These are phyloP conservation scores for Oidiodendron maius DNA, from an alignment of 495 filamentous ascomycete genomes.

Conservation along the genomic window DNA sequence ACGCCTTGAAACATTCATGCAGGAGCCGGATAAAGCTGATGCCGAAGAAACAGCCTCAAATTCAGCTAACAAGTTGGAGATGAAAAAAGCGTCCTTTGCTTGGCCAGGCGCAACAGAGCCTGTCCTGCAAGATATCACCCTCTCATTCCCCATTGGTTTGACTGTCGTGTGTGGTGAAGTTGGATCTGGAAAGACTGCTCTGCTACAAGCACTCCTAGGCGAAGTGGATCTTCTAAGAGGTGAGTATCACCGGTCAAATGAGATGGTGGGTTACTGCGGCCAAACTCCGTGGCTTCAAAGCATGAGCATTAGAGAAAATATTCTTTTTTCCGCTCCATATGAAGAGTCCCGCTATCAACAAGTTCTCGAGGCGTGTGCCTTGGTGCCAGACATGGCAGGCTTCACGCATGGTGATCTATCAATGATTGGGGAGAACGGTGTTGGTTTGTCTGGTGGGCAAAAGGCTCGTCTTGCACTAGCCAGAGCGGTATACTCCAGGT, in stretches of 20 bases:
- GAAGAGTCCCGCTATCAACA: conserved; percentile 55
- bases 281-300: conserved; percentile 89
- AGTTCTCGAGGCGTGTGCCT: conserved; percentile 52
- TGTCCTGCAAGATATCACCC: conserved; percentile 56
- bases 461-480: conserved; percentile 44
- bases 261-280: conserved; percentile 73
- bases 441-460: conserved; percentile 63
- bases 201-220: conserved; percentile 72
- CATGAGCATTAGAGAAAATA: conserved; percentile 63
- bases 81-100: conserved; percentile 63
- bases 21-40: conserved; percentile 66
- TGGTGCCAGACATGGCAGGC: conserved; percentile 49
- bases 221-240: conserved; percentile 67
- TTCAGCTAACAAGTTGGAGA: conserved; percentile 32
- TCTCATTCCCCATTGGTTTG: conserved; percentile 57
- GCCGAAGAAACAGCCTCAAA: conserved; percentile 28
- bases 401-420: conserved; percentile 52
- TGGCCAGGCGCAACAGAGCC: conserved; percentile 62
- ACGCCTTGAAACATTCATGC: conserved; percentile 80
- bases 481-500: conserved; percentile 28
- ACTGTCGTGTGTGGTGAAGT: conserved; percentile 61
- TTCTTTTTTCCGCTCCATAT: conserved; percentile 59
- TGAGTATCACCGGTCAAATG: conserved; percentile 50
- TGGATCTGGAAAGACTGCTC: conserved; percentile 72
- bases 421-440: conserved; percentile 56